Conservation (phyloP, 495 filamentous ascomycete genomes). For the Neurospora sp. region DNA sequence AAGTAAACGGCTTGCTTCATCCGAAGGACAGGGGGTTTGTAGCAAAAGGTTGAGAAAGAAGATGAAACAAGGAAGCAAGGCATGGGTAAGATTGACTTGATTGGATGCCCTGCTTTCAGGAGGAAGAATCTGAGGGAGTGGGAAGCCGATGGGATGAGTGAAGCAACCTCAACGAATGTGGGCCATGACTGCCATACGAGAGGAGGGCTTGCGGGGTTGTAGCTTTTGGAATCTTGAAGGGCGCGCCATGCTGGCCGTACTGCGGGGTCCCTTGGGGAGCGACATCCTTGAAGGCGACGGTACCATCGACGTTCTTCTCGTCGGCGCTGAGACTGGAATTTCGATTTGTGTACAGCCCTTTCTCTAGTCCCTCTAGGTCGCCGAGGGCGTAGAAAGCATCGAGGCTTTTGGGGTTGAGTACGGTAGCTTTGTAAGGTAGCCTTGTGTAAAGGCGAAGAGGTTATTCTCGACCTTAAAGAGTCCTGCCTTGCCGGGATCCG, state of each 20-base stretch:
- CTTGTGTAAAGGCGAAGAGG: slow-evolving; percentile 57
- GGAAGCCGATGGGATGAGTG: background rate
- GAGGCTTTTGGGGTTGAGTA: slow-evolving; percentile 65
- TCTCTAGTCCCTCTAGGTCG: slow-evolving; percentile 54
- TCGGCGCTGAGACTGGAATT: slow-evolving; percentile 54
- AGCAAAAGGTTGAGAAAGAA: background rate
- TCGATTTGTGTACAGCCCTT: slow-evolving; percentile 55
- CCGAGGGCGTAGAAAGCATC: slow-evolving; percentile 60
- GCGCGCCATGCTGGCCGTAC: slow-evolving; percentile 17
- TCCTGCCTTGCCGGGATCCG: slow-evolving; percentile 52
- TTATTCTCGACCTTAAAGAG: slow-evolving; percentile 55
- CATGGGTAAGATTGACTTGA: background rate
- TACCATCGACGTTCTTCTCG: slow-evolving; percentile 47
- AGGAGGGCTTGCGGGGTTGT: background rate
- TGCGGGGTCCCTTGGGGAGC: slow-evolving; percentile 23
- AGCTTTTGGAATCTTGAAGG: background rate
- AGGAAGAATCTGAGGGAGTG: background rate
- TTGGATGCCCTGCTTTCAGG: background rate
- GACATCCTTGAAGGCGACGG: slow-evolving; percentile 48
- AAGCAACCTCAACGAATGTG: background rate
- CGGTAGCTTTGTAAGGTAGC: slow-evolving; percentile 63
- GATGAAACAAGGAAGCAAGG: background rate
- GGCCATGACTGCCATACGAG: no score
- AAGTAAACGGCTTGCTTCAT: background rate
- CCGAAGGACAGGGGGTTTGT: background rate